Conservation (phyloP, 2,329 filamentous ascomycete species). For the Penicillium sp. region DNA sequence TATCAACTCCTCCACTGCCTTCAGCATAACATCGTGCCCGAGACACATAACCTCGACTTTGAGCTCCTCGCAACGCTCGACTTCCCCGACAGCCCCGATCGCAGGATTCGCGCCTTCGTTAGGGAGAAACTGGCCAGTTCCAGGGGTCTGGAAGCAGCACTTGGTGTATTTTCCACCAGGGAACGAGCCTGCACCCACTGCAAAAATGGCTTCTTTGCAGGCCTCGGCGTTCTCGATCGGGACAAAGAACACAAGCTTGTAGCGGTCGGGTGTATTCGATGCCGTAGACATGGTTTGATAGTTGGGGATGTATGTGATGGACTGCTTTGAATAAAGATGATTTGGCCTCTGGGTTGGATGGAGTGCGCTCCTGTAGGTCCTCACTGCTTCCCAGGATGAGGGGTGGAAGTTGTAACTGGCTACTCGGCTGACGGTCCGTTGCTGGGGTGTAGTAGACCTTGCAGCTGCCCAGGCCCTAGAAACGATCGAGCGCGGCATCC, state of each 20-base stretch:
- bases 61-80: slow-evolving; percentile 44
- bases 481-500: slow-evolving; percentile 1
- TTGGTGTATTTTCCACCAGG: slow-evolving; percentile 43
- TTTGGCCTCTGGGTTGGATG: neutral
- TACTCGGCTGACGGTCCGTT: neutral
- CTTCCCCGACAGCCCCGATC: slow-evolving; percentile 38
- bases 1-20: slow-evolving; percentile 42
- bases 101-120: slow-evolving; percentile 40
- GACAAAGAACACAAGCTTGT: slow-evolving; percentile 48
- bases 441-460: slow-evolving; percentile 5
- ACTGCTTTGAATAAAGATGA: neutral
- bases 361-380: neutral
- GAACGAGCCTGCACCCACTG: slow-evolving; percentile 42
- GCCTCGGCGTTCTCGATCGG: slow-evolving; percentile 38
- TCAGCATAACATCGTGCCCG: slow-evolving; percentile 36
- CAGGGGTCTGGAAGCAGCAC: slow-evolving; percentile 40
- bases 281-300: slow-evolving; percentile 26
- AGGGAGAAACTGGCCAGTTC: slow-evolving; percentile 45
- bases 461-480: neutral
- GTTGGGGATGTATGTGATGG: neutral
- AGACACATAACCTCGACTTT: slow-evolving; percentile 46
- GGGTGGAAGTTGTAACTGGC: neutral
- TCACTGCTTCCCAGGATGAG: neutral
- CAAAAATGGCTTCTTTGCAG: slow-evolving; percentile 45
- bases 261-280: slow-evolving; percentile 25